Percentiles rank a stretch among this genome's conserved stretches.
These are phyloP conservation scores for Ashbya aceris DNA, from an alignment of 1,139 yeast species.

Conservation along the genomic window DNA sequence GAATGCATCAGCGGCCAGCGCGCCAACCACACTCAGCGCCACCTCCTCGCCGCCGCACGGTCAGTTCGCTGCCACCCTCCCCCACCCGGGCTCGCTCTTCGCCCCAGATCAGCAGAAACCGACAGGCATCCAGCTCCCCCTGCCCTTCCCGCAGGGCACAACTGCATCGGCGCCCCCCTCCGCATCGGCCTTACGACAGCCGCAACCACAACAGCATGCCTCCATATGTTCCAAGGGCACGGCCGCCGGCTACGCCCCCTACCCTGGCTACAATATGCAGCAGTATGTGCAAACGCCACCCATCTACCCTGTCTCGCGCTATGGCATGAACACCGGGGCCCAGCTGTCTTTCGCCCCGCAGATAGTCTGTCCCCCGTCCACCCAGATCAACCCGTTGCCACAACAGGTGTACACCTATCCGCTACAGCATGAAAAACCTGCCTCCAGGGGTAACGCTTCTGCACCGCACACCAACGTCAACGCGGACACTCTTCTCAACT, in stretches of 20 bases:
- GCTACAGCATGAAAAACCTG: not conserved
- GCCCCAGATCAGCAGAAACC: constrained; percentile 1
- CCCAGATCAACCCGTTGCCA: not conserved
- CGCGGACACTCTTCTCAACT: too few relatives aligned
- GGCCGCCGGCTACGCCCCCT: not conserved
- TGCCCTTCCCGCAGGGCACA: constrained; percentile 1
- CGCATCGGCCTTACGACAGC: constrained; percentile 1
- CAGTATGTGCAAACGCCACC: constrained; percentile 1
- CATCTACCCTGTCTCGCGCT: constrained; percentile 2
- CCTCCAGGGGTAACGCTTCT: not conserved
- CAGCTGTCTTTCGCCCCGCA: constrained; percentile 1
- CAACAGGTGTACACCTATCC: not conserved
- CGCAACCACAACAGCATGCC: constrained; percentile 1
- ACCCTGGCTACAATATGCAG: constrained; percentile 3
- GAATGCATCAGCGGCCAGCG: not conserved
- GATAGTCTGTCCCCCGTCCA: not conserved
- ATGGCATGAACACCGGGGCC: not conserved
- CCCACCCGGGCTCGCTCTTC: constrained; percentile 2
- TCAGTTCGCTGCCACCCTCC: not conserved
- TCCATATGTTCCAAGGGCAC: not conserved
- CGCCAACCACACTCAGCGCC: not conserved
- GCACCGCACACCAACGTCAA: too few relatives aligned
- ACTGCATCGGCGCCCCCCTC: not conserved
- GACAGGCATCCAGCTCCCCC: constrained; percentile 1
- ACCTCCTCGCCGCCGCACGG: constrained; percentile 2